Base-by-base conservation (phyloP, 352 stramenopile species). In the Phytophthora hybrid region DNA sequence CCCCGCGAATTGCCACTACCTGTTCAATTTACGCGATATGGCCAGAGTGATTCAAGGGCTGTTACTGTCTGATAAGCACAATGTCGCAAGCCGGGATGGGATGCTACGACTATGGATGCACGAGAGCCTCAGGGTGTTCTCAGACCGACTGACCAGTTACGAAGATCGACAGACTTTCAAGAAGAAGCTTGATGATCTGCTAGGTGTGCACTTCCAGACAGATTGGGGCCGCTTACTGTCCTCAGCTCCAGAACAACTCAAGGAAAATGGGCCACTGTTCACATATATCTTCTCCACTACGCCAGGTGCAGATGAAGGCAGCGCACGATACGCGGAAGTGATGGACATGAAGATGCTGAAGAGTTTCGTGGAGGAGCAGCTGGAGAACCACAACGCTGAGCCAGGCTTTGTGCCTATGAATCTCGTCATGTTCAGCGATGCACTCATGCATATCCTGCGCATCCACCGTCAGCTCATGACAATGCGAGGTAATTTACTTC, bases 161-260 rank as follows among this genome's bases (percentile, higher is more conserved):
- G 89, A 94, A 13, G 96, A 99, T 66, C 90, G 96, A 11, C 71
- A 88, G 19, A 97, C 82, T 59, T 98, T 98, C 74, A 96, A 98
- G 59, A 86, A 80, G 58, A 95, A 90, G 47, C 80, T 94, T 10
- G 88, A 95, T 19, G 90, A 97, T 31, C 69, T 96, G 4, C 71
- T 96, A 7, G 76, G 84, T 1, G 78, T 89, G 4, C 85, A 92
- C 32, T 96, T 95, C 53, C 87, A 95, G 63, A 93, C 83, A 4
- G 90, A 97, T 18, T 97, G 90, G 88, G 61, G 59, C 5, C 81
- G 90, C 0, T 65, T 97, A 29, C 62, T 97, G 16, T 75, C 69
- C 16, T 79, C 77, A 4, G 79, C 84, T 0, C 82, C 87, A 0
- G 90, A 97, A 44, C 77, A 87, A 0, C 67, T 94, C 0, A 95